Base-by-base conservation (phyloP, 805 yeast species). In the Candida saitoana region DNA sequence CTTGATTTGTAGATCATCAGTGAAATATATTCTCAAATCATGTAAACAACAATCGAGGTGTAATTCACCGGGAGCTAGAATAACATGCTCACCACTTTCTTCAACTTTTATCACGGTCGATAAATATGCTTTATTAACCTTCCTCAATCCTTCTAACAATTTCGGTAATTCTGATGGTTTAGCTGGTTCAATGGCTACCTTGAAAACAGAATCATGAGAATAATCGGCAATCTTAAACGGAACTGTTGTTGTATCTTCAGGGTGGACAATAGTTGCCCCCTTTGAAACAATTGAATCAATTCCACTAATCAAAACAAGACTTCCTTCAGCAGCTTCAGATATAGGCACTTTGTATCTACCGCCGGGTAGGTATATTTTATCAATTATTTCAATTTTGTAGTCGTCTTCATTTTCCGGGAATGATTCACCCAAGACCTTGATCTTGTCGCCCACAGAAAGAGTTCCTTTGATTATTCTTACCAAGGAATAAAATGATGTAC, bases 31-130 rank as follows among this genome's bases (percentile, higher is more conserved):
- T 48, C 97, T 68, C 34, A 93, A 62, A 54, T 88, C 96, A 57
- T 82, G 85, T 31, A 93, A 61, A 18, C 85, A 65, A 50, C 93
- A 86, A 59, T 93, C 98, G 62, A 93, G 59, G 55, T 87, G 87
- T 14, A 91, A 52, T 55, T 93, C 98, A 5, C 99, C 99, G 7
- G 87, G 77, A 0, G 93, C 96, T 19, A 81, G 54, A 0, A 93
- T 58, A 1, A 81, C 80, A 56, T 84, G 87, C 52, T 89, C 97
- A 2, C 97, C 96, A 39, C 90, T 84, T 49, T 87, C 95, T 57
- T 88, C 96, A 1, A 84, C 87, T 48, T 74, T 79, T n/a, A 86
- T 67, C 16, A 73, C 73, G 29, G 80, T 70, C 3, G 89, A 83
- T 7, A 84, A 73, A 55, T 87, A 90, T 1, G 82, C 67, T 49